A percentile compares a stretch with the other conserved stretches of the same genome.
phyloP scores from a whole-genome alignment of 176 grass and related monocot species.

The Musa troglodytarum region DNA sequence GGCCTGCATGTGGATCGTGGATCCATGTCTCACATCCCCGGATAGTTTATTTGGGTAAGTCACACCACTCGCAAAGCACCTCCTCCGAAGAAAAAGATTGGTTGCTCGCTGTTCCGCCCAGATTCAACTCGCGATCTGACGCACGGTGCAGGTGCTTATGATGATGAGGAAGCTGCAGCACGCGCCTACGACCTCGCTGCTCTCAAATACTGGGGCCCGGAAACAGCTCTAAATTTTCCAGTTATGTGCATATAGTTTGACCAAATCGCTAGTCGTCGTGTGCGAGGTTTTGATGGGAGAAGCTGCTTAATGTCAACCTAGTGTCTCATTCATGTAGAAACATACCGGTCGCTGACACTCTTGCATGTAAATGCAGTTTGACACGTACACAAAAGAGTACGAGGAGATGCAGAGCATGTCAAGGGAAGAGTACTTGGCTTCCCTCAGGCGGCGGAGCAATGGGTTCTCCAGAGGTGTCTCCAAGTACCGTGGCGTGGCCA shows the following conservation, averaged over 20 bases:
- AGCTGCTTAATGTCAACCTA: no score
- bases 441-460: slow-evolving; percentile 54
- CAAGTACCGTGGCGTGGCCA: slow-evolving; percentile 76
- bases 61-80: slow-evolving; percentile 5
- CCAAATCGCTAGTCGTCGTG: background rate
- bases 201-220: slow-evolving; percentile 59
- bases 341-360: no score
- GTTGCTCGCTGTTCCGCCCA: slow-evolving; percentile 17
- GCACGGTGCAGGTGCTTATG: slow-evolving; percentile 40
- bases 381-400: slow-evolving; percentile 46
- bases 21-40: slow-evolving; percentile 27
- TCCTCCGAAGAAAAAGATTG: slow-evolving; percentile 11
- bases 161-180: slow-evolving; percentile 55
- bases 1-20: slow-evolving; percentile 22
- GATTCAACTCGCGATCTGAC: background rate
- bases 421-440: slow-evolving; percentile 48
- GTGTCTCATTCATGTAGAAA: no score
- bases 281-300: background rate
- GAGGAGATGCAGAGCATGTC: slow-evolving; percentile 53
- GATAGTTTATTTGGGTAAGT: slow-evolving; percentile 85
- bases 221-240: slow-evolving; percentile 56
- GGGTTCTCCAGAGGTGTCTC: slow-evolving; percentile 74
- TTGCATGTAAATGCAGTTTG: slow-evolving; percentile 31
- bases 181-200: slow-evolving; percentile 72
- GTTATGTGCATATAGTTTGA: slow-evolving; percentile 29